Evolutionary conservation across 257 asterid species (phyloP).

Genomic region (Capsicum chinense): DNA sequence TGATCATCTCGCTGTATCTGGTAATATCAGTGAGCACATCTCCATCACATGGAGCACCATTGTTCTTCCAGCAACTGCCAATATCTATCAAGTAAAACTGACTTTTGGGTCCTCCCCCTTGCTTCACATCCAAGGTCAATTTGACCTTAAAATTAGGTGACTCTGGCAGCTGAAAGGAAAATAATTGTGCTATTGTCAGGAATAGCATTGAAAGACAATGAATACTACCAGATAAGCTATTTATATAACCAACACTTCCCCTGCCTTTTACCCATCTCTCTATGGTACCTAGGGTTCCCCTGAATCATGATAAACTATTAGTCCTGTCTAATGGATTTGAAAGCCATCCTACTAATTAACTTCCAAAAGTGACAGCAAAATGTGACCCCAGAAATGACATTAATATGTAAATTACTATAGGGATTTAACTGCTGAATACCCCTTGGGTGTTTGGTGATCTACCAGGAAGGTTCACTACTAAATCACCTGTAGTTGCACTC

Average conservation of each 20-base stretch:
- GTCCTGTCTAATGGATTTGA: background rate
- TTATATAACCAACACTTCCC: background rate
- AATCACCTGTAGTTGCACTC: background rate
- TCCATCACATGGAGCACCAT: conserved; percentile 68
- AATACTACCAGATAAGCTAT: background rate
- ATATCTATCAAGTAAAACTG: conserved; percentile 73
- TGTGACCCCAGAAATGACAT: conserved; percentile 3
- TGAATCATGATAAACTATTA: background rate
- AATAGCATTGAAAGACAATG: background rate
- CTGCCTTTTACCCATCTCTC: background rate
- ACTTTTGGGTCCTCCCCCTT: conserved; percentile 73
- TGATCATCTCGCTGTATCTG: conserved; percentile 69
- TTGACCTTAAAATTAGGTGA: conserved; percentile 69
- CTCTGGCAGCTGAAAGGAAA: conserved; percentile 54
- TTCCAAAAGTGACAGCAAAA: conserved; percentile 10
- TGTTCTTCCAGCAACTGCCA: conserved; percentile 82
- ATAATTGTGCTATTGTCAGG: background rate
- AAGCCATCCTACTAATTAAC: background rate
- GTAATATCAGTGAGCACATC: conserved; percentile 61
- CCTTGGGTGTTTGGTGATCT: background rate
- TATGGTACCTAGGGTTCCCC: background rate
- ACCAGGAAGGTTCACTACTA: background rate
- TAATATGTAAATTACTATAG: background rate
- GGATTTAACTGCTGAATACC: conserved; percentile 1
- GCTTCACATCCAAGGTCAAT: conserved; percentile 50